phyloP scores from a whole-genome alignment of 2,329 filamentous ascomycete species.

The Periconia macrospinosa region DNA sequence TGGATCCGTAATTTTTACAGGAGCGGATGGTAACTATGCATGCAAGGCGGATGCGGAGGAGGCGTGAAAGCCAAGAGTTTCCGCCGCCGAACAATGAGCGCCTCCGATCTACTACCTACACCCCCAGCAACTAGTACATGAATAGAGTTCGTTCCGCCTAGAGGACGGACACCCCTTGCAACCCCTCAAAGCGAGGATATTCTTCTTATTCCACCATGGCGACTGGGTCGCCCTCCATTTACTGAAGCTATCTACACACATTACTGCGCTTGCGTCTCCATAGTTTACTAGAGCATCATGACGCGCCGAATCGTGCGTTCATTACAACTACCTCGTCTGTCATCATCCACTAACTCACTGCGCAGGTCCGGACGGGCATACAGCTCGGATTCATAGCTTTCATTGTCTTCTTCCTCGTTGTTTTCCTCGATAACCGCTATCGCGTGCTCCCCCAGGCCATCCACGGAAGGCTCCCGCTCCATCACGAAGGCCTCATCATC shows the following conservation, averaged over 20 bases:
- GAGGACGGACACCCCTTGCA: slow-evolving; percentile 2
- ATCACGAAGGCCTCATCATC: slow-evolving; percentile 81
- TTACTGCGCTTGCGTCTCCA: background rate
- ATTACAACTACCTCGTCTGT: background rate
- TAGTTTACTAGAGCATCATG: slow-evolving; percentile 26
- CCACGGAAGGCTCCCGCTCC: slow-evolving; percentile 79
- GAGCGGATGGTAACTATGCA: too few species aligned
- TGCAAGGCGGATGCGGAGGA: slow-evolving; percentile 5
- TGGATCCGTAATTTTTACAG: too few species aligned
- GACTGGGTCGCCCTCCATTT: slow-evolving; percentile 1
- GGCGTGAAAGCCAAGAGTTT: slow-evolving; percentile 17
- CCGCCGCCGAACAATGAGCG: background rate
- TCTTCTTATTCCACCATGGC: slow-evolving; percentile 14
- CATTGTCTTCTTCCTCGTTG: slow-evolving; percentile 67
- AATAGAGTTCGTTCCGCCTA: background rate
- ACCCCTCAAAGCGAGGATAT: background rate
- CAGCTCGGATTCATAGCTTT: slow-evolving; percentile 71
- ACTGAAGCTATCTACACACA: slow-evolving; percentile 2
- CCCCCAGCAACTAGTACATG: background rate
- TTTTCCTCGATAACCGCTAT: slow-evolving; percentile 87
- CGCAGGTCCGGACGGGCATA: slow-evolving; percentile 63
- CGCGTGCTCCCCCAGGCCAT: slow-evolving; percentile 82
- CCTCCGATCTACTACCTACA: background rate
- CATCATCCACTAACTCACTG: background rate
- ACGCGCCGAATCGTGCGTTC: slow-evolving; percentile 42